phyloP scores from a whole-genome alignment of 768 basidiomycete species.

The Boletus rubropictus region DNA sequence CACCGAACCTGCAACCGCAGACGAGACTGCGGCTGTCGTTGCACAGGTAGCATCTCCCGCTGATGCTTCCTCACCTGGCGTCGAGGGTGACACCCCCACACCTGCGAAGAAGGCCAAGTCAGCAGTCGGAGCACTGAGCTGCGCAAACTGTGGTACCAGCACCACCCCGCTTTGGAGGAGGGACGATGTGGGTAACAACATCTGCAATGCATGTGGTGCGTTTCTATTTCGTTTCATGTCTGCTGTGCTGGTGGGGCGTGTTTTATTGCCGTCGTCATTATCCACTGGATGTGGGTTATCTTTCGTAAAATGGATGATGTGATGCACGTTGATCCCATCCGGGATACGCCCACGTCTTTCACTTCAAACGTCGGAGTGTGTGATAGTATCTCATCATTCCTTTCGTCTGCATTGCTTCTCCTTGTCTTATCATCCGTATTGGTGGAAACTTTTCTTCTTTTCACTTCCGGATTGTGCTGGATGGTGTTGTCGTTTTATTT shows the following conservation, averaged over 20 bases:
- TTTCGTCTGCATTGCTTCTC: conserved; percentile 7
- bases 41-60: conserved; percentile 24
- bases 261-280: conserved; percentile 15
- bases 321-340: conserved; percentile 20
- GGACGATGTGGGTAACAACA: conserved; percentile 87
- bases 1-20: conserved; percentile 29
- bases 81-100: conserved; percentile 26
- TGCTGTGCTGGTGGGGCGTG: conserved; percentile 21
- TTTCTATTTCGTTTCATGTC: conserved; percentile 25
- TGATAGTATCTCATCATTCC: conserved; percentile 18
- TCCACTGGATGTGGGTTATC: conserved; percentile 2
- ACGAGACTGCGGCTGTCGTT: conserved; percentile 18
- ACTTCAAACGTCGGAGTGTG: conserved; percentile 14
- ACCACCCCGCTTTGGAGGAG: conserved; percentile 88
- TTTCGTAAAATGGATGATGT: conserved; percentile 20
- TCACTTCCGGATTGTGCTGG: not conserved
- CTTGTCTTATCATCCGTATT: conserved; percentile 26
- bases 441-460: conserved; percentile 16
- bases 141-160: conserved; percentile 85
- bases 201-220: conserved; percentile 93
- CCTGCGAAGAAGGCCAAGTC: conserved; percentile 32
- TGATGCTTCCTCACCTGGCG: conserved; percentile 33
- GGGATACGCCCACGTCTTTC: conserved; percentile 15
- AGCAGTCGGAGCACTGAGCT: conserved; percentile 69
- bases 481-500: not conserved